A percentile compares a stretch with the other conserved stretches of the same genome.
phyloP scores from a whole-genome alignment of 1,284 basidiomycete species.

The Ceratobasidium theobromae region DNA sequence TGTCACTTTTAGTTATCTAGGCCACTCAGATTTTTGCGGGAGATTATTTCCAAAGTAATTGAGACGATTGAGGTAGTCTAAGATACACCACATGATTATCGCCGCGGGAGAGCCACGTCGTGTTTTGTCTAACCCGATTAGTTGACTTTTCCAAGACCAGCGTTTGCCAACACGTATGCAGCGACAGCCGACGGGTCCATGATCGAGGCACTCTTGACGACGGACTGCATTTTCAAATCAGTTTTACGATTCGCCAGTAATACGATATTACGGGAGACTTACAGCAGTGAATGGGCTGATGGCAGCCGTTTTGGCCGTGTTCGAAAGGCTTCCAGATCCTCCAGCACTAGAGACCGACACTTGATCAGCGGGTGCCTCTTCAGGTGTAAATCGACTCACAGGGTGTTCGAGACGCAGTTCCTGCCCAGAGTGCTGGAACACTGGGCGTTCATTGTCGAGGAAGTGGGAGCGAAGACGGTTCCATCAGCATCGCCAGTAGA shows the following conservation, averaged over 20 bases:
- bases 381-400: background rate
- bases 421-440: background rate
- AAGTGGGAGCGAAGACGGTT: background rate
- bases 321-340: background rate
- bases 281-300: background rate
- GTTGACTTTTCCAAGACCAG: background rate
- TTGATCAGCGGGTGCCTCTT: background rate
- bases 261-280: background rate
- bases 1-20: too few species aligned
- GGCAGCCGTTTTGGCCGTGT: background rate
- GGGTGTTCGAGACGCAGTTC: background rate
- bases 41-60: background rate
- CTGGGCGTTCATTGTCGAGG: background rate
- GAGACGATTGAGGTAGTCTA: background rate
- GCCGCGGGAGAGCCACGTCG: too few species aligned
- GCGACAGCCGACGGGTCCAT: slow-evolving; percentile 4
- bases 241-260: background rate
- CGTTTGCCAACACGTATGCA: slow-evolving; percentile 6
- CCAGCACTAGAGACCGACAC: background rate
- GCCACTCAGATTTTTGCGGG: background rate
- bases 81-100: background rate
- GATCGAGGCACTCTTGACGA: slow-evolving; percentile 1
- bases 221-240: background rate
- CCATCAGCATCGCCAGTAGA: background rate
- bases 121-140: background rate